Base-by-base conservation (phyloP, 768 basidiomycete genomes). In the Ephemerocybe angulata region DNA sequence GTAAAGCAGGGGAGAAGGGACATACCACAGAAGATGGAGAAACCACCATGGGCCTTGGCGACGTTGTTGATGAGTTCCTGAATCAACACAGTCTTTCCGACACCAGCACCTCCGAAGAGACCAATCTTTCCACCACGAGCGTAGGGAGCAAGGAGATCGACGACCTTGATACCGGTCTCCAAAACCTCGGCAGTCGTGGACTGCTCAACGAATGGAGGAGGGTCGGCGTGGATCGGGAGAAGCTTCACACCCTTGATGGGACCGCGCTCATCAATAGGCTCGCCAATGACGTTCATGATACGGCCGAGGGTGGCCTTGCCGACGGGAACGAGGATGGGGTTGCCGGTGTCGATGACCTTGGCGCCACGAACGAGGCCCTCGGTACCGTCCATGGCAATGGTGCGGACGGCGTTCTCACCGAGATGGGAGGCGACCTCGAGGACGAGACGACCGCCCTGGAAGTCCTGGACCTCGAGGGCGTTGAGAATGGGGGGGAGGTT, bases 11-110 rank as follows among this genome's bases (percentile, higher is more conserved):
- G 24, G 19, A 15, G 24, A 21, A 30, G 38, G 66, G 31, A 72
- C 83, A 46, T 67, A 92, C 91, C 92, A 66, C 91, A 93, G 86
- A 98, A 98, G 72, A 98, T 97, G 46, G 97, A 99, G 90, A 98
- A 98, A 93, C 97, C 97, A 93, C 97, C 97, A 73, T 99, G 97
- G 51, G 97, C 97, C 81, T 99, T 99, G 68, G 97, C 97, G 70
- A 99, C 94, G 81, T 99, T 99, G 87, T 99, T 98, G 80, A 99
- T 99, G 70, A 99, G 88, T 72, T 98, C 95, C 75, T 98, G 96
- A 74, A 98, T 98, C 77, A 98, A 80, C 70, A 99, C 97, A 54
- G 97, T 98, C 85, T 99, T 99, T 66, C 97, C 97, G 79, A 99
- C 97, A 89, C 97, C 97, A 64, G 97, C 97, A 88, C 97, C 97